A percentile compares a stretch with the other conserved stretches of the same genome.
Evolutionary conservation across 1,139 yeast species (phyloP).

Genomic region (Kodamaea fungicola): DNA sequence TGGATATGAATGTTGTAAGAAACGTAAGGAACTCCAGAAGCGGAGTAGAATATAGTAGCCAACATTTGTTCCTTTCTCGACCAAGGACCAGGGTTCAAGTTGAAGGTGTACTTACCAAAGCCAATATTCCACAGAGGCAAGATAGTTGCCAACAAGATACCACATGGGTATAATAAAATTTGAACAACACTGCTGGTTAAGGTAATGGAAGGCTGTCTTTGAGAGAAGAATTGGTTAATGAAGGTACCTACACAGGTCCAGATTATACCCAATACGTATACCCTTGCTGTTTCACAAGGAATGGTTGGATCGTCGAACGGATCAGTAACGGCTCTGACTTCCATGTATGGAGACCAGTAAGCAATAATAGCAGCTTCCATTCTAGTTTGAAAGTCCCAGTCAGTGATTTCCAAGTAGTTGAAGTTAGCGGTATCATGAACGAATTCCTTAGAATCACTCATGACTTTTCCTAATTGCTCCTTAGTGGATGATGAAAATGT

Average conservation of each 20-base stretch:
- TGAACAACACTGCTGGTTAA: constrained; percentile 50
- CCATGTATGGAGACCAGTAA: constrained; percentile 61
- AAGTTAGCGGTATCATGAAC: background rate
- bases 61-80: constrained; percentile 19
- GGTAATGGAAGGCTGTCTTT: constrained; percentile 51
- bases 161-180: constrained; percentile 57
- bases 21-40: constrained; percentile 10
- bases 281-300: constrained; percentile 55
- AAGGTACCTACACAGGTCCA: constrained; percentile 57
- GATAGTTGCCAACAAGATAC: constrained; percentile 24
- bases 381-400: constrained; percentile 15
- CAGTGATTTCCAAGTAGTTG: constrained; percentile 7
- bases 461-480: background rate
- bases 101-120: constrained; percentile 14
- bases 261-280: constrained; percentile 50
- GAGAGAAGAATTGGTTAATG: constrained; percentile 54
- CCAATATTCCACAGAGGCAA: constrained; percentile 20
- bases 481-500: background rate
- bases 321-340: constrained; percentile 56
- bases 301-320: constrained; percentile 48
- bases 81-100: constrained; percentile 23
- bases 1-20: constrained; percentile 15
- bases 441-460: constrained; percentile 1
- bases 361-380: constrained; percentile 30
- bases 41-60: constrained; percentile 14